Evolutionary conservation across 2,329 filamentous ascomycete species (phyloP), one percentile per base, ranked within the genome.

Genomic region (Ophiostoma piceae): DNA sequence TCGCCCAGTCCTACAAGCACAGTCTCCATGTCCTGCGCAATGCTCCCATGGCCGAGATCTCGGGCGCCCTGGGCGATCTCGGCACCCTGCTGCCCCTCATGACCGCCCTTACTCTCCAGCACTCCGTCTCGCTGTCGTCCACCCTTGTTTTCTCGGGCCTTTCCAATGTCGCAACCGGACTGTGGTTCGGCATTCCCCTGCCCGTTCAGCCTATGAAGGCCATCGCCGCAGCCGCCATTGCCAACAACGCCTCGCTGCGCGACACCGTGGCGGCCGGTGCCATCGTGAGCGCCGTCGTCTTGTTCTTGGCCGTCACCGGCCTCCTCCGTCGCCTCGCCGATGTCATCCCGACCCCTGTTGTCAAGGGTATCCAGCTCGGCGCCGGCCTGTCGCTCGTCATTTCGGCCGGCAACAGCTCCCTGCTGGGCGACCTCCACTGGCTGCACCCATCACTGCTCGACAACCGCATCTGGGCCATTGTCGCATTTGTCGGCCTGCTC

Each of bases 311-410:
- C 76, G 77, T 88, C 4, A 96, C 92, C 0, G 92, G 94, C 0
- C 80, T 95, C n/a, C 82, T 97, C 41, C 84, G 84, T 70, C 90
- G 88, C 84, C 88, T 92, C 68, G 89, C 91, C 9, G 80, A 83
- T n/a, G 83, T 88, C 16, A 90, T 96, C 9, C 94, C 94, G 0
- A 87, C 94, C 16, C 92, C 94, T 0, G 90, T 98, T 0, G 89
- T 98, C 68, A 97, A 96, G 77, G 94, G 94, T 39, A 97, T 98
- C 74, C 95, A 98, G 79, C 87, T 97, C 66, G 94, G 94, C 51
- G 94, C 94, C 4, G 94, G 94, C 1, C 82, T 98, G 66, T 92
- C 90, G 19, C 84, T 98, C 19, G 86, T 93, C 69, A 84, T 96
- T 70, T 90, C 91, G 14, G 92, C 92, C 8, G 92, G 92, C 2